Evolutionary conservation across 352 stramenopile species (phyloP), one percentile per base, ranked within the genome.

Genomic region (Thalassiosira delicatula): DNA sequence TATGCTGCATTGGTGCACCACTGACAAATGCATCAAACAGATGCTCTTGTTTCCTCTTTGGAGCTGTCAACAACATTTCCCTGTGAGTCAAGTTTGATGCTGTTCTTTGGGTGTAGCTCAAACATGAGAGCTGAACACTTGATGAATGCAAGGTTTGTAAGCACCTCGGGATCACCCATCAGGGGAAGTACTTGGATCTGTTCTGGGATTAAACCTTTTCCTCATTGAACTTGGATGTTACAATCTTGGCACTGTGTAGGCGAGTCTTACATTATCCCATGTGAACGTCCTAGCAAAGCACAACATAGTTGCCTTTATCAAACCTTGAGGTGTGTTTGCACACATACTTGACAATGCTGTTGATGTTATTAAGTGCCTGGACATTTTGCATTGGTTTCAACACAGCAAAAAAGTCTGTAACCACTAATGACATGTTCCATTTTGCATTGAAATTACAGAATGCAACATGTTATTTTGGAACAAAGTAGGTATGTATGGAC

Each of bases 221-320:
- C 62, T 84, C 76, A 37, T 75, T 62, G 21, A 70, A 61, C 35
- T 21, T 27, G 33, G 59, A 79, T 0, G 67, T 54, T 0, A 33
- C 14, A 70, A 84, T 84, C 37, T 84, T 84, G 59, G 76, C 79
- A 21, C 79, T 84, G 46, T 84, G 76, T 19, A 84, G 42, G 63
- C 70, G 44, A 53, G 44, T 53, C 44, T 53, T 53, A 3, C 9
- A 17, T 23, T 17, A 3, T 56, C 62, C 76, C 14, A 25, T 75
- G 17, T 54, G 32, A 56, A 37, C 14, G 44, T 84, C 73, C 19
- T 46, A 7, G 14, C 29, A 49, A 12, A 40, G n/a, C 3, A 19
- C 59, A n/a, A 76, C 60, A 25, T 33, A 21, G n/a, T 84, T 77
- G 17, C 27, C 33, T 21, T 71, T 0, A 70, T 84, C 76, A 60